Percentiles rank a stretch among this genome's conserved stretches.
phyloP scores from a whole-genome alignment of 23 red algal genomes.

The Gracilariopsis chorda region DNA sequence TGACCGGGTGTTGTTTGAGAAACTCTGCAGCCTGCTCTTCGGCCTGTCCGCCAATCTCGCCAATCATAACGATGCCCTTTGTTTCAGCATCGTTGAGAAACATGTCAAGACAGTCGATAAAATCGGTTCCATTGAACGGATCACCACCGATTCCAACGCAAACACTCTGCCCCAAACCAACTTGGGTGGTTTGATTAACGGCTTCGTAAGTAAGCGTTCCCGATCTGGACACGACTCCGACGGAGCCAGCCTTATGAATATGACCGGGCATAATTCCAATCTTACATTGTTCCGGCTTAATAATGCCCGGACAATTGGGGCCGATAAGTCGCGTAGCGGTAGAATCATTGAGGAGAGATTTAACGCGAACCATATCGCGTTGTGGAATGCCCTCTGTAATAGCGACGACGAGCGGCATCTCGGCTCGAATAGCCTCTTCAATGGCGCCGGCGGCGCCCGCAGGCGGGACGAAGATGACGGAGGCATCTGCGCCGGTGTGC shows the following conservation, averaged over 20 bases:
- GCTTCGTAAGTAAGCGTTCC: slow-evolving; percentile 99
- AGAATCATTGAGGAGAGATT: slow-evolving; percentile 59
- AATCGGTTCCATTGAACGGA: slow-evolving; percentile 98
- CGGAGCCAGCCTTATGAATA: slow-evolving; percentile 74
- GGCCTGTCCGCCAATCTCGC: slow-evolving; percentile 97
- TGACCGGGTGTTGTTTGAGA: slow-evolving; percentile 52
- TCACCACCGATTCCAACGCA: slow-evolving; percentile 98
- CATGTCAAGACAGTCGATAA: slow-evolving; percentile 95
- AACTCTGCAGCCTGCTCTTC: slow-evolving; percentile 95
- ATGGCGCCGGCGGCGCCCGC: slow-evolving; percentile 89
- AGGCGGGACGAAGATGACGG: slow-evolving; percentile 94
- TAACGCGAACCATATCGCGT: slow-evolving; percentile 96
- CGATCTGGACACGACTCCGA: slow-evolving; percentile 97
- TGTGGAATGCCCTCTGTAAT: slow-evolving; percentile 99
- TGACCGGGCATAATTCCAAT: slow-evolving; percentile 97
- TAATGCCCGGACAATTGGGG: slow-evolving; percentile 98
- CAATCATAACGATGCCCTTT: slow-evolving; percentile 99
- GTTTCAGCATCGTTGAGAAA: slow-evolving; percentile 90
- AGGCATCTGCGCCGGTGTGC: slow-evolving; percentile 88
- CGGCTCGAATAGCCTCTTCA: slow-evolving; percentile 91
- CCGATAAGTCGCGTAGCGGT: slow-evolving; percentile 87
- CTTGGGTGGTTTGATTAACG: slow-evolving; percentile 88
- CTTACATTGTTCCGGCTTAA: slow-evolving; percentile 92
- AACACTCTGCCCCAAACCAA: slow-evolving; percentile 86
- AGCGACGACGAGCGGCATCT: slow-evolving; percentile 91